These are phyloP conservation scores for Pichia kluyveri DNA, from an alignment of 805 yeast genomes.

Conservation along the genomic window DNA sequence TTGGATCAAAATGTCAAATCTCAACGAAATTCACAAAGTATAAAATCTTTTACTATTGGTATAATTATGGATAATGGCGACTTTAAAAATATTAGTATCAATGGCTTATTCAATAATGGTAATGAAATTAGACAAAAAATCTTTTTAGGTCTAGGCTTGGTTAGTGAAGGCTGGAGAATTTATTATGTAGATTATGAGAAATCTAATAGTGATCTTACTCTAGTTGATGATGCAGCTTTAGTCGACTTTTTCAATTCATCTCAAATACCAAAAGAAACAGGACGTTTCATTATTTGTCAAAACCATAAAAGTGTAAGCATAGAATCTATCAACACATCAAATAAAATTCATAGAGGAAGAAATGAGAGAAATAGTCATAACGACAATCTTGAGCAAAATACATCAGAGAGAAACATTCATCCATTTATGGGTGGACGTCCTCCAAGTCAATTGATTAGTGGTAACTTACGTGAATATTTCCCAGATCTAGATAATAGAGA, in stretches of 20 bases:
- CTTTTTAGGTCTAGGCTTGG: neutral
- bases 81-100: slow-evolving; percentile 56
- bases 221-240: neutral
- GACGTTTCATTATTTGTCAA: slow-evolving; percentile 50
- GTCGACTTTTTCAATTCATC: slow-evolving; percentile 16
- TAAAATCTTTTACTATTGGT: slow-evolving; percentile 28
- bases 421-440: slow-evolving; percentile 81
- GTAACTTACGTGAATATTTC: slow-evolving; percentile 83
- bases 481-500: slow-evolving; percentile 71
- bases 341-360: slow-evolving; percentile 16
- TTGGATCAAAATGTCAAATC: neutral
- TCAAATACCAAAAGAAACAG: slow-evolving; percentile 36
- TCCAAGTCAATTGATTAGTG: slow-evolving; percentile 83
- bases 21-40: neutral
- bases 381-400: too few relatives aligned
- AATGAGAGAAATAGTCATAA: neutral
- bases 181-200: slow-evolving; percentile 34
- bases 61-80: slow-evolving; percentile 72
- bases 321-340: slow-evolving; percentile 49
- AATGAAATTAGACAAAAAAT: slow-evolving; percentile 60
- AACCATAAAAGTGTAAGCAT: slow-evolving; percentile 34
- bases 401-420: slow-evolving; percentile 2
- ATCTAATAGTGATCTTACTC: neutral
- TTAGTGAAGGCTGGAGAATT: slow-evolving; percentile 44
- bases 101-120: slow-evolving; percentile 67